A percentile compares a stretch with the other conserved stretches of the same genome.
Conservation (phyloP, 176 grass and related monocot species). For the Metroxylon sagu region DNA sequence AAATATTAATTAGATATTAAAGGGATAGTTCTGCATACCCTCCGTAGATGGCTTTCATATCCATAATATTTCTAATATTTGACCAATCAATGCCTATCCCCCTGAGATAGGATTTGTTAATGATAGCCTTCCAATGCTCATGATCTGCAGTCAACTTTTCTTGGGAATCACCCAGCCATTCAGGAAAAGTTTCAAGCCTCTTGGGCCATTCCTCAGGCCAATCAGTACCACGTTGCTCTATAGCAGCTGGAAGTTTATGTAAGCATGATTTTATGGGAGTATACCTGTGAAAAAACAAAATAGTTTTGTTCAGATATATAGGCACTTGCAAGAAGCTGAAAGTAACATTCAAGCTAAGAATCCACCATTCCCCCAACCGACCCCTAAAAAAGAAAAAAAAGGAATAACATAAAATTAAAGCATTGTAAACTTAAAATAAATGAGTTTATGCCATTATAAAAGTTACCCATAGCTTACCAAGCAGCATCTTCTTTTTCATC, state of each 20-base stretch:
- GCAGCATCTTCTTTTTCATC: slow-evolving; percentile 63
- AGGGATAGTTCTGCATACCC: slow-evolving; percentile 38
- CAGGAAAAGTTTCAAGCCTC: slow-evolving; percentile 65
- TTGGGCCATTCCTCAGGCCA: slow-evolving; percentile 97
- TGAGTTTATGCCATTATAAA: slow-evolving; percentile 2
- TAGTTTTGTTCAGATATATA: not conserved
- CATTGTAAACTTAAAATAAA: too few species aligned
- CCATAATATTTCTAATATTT: slow-evolving; percentile 71
- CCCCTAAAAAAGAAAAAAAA: too few species aligned
- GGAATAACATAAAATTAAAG: too few species aligned
- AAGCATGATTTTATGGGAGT: slow-evolving; percentile 65
- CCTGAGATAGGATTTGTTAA: slow-evolving; percentile 86
- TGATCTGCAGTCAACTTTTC: slow-evolving; percentile 52
- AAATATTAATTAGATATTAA: not conserved
- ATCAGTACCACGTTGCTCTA: slow-evolving; percentile 81
- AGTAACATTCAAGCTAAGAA: too few species aligned
- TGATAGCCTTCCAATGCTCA: slow-evolving; percentile 67
- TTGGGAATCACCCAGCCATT: slow-evolving; percentile 72
- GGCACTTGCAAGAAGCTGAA: too few species aligned
- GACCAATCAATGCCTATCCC: slow-evolving; percentile 90
- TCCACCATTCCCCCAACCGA: too few species aligned
- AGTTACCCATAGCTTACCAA: slow-evolving; percentile 37
- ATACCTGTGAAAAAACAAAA: slow-evolving; percentile 47
- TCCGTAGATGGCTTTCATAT: slow-evolving; percentile 91
- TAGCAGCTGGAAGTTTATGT: slow-evolving; percentile 72